These are phyloP conservation scores for Baorangia bicolor DNA, from an alignment of 768 basidiomycete genomes.

Conservation along the genomic window DNA sequence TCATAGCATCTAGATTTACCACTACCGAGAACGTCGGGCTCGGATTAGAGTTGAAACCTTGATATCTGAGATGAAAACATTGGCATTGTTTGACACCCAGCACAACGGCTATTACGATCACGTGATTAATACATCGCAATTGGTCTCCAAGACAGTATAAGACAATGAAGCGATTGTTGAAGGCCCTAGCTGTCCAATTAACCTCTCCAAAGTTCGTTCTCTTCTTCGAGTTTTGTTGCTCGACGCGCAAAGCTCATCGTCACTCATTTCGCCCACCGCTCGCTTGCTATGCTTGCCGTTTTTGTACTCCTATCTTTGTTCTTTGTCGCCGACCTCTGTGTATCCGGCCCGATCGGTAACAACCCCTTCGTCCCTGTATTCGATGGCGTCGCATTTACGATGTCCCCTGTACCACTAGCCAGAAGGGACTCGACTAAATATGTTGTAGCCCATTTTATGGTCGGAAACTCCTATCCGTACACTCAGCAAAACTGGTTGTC, in stretches of 20 bases:
- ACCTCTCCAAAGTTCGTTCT: neutral
- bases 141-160: constrained; percentile 15
- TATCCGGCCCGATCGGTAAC: constrained; percentile 17
- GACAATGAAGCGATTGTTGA: neutral
- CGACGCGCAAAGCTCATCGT: constrained; percentile 11
- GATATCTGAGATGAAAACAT: too few relatives aligned
- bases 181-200: neutral
- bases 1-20: neutral
- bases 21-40: neutral
- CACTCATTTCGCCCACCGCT: constrained; percentile 18
- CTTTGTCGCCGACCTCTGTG: constrained; percentile 3
- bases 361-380: neutral
- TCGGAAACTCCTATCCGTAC: constrained; percentile 68
- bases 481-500: constrained; percentile 41
- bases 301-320: constrained; percentile 13
- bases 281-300: constrained; percentile 17
- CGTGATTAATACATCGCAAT: neutral
- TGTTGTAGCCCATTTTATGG: constrained; percentile 60
- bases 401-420: neutral
- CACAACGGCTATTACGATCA: neutral
- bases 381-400: neutral
- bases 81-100: neutral
- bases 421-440: constrained; percentile 35
- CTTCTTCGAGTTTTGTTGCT: constrained; percentile 7
- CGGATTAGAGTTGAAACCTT: neutral